phyloP scores from a whole-genome alignment of 164 flowering plant genomes.

The Pachysandra terminalis region DNA sequence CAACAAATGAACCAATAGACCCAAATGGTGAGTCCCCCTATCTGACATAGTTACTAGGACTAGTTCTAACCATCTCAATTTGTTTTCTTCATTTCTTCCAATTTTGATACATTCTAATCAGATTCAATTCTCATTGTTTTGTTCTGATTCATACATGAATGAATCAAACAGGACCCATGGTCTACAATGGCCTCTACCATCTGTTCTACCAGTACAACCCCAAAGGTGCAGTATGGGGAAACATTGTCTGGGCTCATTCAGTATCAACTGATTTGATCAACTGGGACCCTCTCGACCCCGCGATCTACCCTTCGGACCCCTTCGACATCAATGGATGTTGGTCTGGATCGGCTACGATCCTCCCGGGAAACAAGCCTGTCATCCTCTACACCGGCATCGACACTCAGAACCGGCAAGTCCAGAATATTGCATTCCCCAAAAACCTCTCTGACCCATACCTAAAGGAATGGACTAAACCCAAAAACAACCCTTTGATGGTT shows the following conservation, averaged over 20 bases:
- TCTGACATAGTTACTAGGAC: no score
- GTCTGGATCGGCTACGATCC: slow-evolving; percentile 56
- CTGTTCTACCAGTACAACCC: slow-evolving; percentile 46
- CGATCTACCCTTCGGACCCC: slow-evolving; percentile 32
- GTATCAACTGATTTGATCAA: slow-evolving; percentile 44
- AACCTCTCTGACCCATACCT: slow-evolving; percentile 44
- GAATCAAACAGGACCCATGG: slow-evolving; percentile 31
- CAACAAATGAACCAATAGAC: slow-evolving; percentile 10
- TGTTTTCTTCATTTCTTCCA: background rate
- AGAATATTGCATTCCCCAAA: slow-evolving; percentile 44
- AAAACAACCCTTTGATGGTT: slow-evolving; percentile 35
- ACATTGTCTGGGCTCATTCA: slow-evolving; percentile 57
- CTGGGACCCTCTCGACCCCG: slow-evolving; percentile 38
- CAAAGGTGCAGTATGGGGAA: slow-evolving; percentile 42
- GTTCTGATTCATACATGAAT: background rate
- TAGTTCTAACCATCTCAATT: no score
- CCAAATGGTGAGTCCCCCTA: slow-evolving; percentile 27
- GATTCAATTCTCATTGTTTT: background rate
- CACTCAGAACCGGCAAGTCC: slow-evolving; percentile 27
- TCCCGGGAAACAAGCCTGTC: slow-evolving; percentile 36
- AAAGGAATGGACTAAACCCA: slow-evolving; percentile 38
- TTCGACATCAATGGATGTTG: slow-evolving; percentile 43
- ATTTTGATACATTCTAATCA: background rate
- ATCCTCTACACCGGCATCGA: slow-evolving; percentile 52
- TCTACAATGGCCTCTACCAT: slow-evolving; percentile 35